phyloP scores from a whole-genome alignment of 352 stramenopile species.

The Hyaloperonospora arabidopsidis region DNA sequence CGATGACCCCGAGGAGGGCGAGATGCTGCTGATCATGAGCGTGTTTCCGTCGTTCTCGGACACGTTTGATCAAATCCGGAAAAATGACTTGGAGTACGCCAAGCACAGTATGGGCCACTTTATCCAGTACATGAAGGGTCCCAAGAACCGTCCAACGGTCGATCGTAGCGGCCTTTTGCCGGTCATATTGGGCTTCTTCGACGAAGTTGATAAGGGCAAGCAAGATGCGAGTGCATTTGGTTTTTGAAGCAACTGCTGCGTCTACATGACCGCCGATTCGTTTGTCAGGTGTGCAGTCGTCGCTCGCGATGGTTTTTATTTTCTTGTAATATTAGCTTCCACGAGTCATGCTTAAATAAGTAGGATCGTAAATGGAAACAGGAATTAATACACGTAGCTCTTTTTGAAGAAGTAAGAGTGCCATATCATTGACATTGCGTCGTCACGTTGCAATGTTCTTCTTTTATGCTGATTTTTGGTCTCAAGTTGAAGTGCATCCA shows the following conservation, averaged over 20 bases:
- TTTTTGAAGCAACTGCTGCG: conserved; percentile 45
- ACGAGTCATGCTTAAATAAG: no score
- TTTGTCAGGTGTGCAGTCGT: no score
- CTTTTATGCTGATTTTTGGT: no score
- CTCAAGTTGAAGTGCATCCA: no score
- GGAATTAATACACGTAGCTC: no score
- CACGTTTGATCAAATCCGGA: conserved; percentile 80
- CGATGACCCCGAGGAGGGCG: conserved; percentile 69
- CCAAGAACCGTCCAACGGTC: conserved; percentile 72
- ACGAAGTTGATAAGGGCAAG: conserved; percentile 50
- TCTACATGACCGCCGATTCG: conserved; percentile 9
- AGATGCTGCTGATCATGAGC: conserved; percentile 75
- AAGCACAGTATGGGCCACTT: conserved; percentile 84
- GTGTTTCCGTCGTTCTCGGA: conserved; percentile 85
- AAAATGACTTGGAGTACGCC: conserved; percentile 70
- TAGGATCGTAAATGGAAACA: no score
- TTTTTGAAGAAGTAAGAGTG: no score
- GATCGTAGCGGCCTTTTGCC: conserved; percentile 66
- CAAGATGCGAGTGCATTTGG: conserved; percentile 64
- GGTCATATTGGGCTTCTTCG: conserved; percentile 69
- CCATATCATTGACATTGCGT: no score
- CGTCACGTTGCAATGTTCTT: no score
- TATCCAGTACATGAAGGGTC: conserved; percentile 70
- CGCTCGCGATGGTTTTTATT: no score
- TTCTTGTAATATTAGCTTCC: no score